Evolutionary conservation across 441 rosid species (phyloP).

Genomic region (Francoa sonchifolia): DNA sequence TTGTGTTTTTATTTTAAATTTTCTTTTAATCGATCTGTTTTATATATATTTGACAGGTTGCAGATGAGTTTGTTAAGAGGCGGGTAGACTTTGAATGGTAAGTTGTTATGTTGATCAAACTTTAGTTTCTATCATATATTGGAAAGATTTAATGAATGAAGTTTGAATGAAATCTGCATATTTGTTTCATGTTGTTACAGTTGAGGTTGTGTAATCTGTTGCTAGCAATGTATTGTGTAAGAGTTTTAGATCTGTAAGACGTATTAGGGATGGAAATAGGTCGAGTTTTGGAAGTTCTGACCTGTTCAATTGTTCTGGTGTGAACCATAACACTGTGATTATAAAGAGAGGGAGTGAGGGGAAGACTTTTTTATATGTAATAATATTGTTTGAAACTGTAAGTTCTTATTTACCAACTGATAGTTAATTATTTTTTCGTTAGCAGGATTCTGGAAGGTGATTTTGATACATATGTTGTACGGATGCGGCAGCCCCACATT

Average conservation of each 20-base stretch:
- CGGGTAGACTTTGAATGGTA: slow-evolving; percentile 60
- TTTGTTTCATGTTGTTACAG: not conserved
- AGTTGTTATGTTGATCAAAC: slow-evolving; percentile 8
- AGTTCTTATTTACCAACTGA: not conserved
- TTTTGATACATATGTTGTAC: slow-evolving; percentile 41
- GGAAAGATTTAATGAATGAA: not conserved
- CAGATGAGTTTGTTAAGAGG: slow-evolving; percentile 59
- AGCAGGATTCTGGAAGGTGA: slow-evolving; percentile 58
- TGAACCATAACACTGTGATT: too few relatives aligned
- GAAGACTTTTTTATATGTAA: not conserved
- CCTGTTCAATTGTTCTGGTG: too few relatives aligned
- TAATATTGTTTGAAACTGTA: not conserved
- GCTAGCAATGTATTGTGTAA: too few relatives aligned
- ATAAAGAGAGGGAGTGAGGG: too few relatives aligned
- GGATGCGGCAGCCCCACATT: slow-evolving; percentile 50
- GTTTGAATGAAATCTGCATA: not conserved
- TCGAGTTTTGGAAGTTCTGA: too few relatives aligned
- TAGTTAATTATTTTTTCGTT: slow-evolving; percentile 5
- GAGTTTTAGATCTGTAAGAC: not conserved
- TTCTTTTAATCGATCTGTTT: slow-evolving; percentile 2
- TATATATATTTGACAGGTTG: slow-evolving; percentile 31
- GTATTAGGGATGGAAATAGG: too few relatives aligned
- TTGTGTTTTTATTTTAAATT: not conserved
- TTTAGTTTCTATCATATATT: not conserved
- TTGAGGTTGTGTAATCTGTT: too few relatives aligned